Percentiles rank a stretch among this genome's conserved stretches.
Evolutionary conservation across 2,329 filamentous ascomycete species (phyloP).

Genomic region (Cercospora zeina): DNA sequence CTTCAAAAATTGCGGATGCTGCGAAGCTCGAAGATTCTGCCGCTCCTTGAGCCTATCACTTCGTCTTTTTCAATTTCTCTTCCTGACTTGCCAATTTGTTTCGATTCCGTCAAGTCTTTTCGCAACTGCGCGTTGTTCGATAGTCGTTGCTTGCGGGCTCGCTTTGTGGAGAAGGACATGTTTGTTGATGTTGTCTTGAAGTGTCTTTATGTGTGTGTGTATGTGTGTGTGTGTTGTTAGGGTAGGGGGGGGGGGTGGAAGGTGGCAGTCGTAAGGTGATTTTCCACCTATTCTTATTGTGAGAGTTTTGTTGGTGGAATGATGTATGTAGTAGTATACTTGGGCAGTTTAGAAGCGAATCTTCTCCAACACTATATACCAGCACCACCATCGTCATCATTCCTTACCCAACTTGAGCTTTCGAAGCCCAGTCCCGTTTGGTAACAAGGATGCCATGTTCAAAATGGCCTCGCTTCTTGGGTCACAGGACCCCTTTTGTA

Average conservation of each 20-base stretch:
- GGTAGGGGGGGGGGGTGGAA: too few relatives aligned
- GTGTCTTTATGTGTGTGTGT: neutral
- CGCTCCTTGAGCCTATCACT: constrained; percentile 14
- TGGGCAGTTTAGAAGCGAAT: neutral
- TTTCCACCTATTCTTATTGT: too few relatives aligned
- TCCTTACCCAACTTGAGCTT: neutral
- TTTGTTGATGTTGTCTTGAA: too few relatives aligned
- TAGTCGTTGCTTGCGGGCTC: constrained; percentile 11
- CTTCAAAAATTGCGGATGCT: constrained; percentile 7
- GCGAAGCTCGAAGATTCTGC: constrained; percentile 6
- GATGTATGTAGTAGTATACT: neutral
- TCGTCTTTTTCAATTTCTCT: constrained; percentile 5
- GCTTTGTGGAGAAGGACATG: constrained; percentile 10
- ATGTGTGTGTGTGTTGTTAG: neutral
- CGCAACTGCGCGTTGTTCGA: constrained; percentile 10
- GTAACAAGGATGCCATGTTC: constrained; percentile 14
- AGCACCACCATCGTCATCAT: neutral
- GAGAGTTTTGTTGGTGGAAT: neutral
- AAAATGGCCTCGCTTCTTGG: neutral
- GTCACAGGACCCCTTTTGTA: constrained; percentile 7
- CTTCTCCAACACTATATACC: neutral
- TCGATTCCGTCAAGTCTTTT: constrained; percentile 12
- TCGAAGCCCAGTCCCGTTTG: neutral
- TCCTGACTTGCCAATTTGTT: constrained; percentile 4
- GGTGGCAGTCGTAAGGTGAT: too few relatives aligned